Percentiles rank a stretch among this genome's conserved stretches.
phyloP scores from a whole-genome alignment of 345 rosid species.

The Geranium rotundifolium region DNA sequence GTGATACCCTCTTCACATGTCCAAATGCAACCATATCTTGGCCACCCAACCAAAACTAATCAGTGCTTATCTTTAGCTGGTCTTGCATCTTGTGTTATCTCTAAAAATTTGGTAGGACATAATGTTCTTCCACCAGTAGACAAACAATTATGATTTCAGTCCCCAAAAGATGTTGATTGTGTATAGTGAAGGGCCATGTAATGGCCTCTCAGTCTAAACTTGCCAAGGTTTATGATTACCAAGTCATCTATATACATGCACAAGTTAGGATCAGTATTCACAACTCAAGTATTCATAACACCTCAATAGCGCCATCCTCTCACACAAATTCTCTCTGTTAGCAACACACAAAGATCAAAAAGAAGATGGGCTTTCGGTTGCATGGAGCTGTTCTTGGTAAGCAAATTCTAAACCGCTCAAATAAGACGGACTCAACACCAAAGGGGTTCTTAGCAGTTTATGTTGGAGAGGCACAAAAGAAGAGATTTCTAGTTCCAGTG shows the following conservation, averaged over 20 bases:
- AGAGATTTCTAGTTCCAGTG: constrained; percentile 18
- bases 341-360: too few species aligned
- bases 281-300: background rate
- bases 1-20: background rate
- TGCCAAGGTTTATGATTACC: background rate
- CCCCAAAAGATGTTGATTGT: background rate
- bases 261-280: background rate
- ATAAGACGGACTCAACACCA: constrained; percentile 2
- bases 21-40: background rate
- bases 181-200: background rate
- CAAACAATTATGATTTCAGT: background rate
- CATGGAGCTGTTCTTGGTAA: background rate
- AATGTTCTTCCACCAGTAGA: background rate
- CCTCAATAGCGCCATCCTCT: background rate
- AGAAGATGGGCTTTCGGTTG: background rate
- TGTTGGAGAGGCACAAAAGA: constrained; percentile 20
- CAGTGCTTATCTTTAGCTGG: background rate
- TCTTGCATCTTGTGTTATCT: background rate
- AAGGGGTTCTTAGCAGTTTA: constrained; percentile 29
- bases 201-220: too few species aligned
- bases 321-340: background rate
- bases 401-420: background rate
- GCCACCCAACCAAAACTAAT: too few species aligned
- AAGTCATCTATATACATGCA: background rate
- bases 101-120: background rate